Evolutionary conservation across 257 asterid species (phyloP), one percentile per base, ranked within the genome.

Genomic region (Petunia secreta): DNA sequence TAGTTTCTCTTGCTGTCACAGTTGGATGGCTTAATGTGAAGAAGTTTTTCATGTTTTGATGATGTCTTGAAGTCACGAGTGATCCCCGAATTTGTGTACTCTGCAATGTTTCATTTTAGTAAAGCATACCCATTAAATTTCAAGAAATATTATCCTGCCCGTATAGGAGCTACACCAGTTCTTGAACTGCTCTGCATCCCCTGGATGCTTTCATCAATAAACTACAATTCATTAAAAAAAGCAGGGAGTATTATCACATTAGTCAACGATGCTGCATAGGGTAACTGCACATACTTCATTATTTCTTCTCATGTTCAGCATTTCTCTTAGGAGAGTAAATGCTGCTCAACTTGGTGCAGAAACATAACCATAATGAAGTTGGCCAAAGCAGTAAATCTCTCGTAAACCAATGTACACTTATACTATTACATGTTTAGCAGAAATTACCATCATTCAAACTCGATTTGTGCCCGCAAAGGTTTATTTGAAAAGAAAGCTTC

Each of bases 401-500:
- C 4, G 25, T 38, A 78, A 6, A 9, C 57, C 44, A 67, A 48
- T 69, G 79, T 48, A 63, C 36, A 5, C 74, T 80, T 25, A n/a
- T 25, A 25, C 0, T 25, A 25, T 25, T 63, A 79, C 66, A 25
- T 69, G 65, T 39, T 71, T 64, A 74, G 39, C 38, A 16, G 57
- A 78, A 69, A 16, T 4, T 46, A 44, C 40, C 43, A 58, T 82
- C 58, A 82, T 53, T 81, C 63, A 75, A 81, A 74, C 65, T 79
- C 11, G 55, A 91, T 55, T 68, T 87, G 89, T 4, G 91, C 87
- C 55, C 38, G 79, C 81, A 92, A 86, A 76, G 94, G 89, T 55
- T 85, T 81, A 77, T 86, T 79, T 0, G 80, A 80, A 83, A 90
- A 92, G 89, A 91, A 94, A 52, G 97, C 96, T 58, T 92, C 89